phyloP scores from a whole-genome alignment of 306 rosid species.

The Arachis hypogaea region DNA sequence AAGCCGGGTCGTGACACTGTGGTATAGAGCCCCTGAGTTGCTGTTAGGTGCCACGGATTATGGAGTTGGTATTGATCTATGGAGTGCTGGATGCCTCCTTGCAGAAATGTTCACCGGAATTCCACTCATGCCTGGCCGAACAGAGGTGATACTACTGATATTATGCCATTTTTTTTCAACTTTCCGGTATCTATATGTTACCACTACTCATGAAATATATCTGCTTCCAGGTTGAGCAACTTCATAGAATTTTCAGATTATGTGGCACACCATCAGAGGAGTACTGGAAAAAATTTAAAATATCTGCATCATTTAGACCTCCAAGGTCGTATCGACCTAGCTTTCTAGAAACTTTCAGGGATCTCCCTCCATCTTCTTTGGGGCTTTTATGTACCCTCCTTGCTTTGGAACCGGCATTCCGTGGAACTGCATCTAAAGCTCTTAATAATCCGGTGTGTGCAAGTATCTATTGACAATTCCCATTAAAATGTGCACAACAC shows the following conservation, averaged over 20 bases:
- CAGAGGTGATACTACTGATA: constrained; percentile 58
- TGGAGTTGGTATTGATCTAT: constrained; percentile 86
- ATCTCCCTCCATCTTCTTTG: constrained; percentile 71
- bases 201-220: constrained; percentile 31
- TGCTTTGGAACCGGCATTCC: constrained; percentile 77
- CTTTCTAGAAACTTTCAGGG: constrained; percentile 62
- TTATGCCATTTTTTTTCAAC: constrained; percentile 1
- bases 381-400: constrained; percentile 76
- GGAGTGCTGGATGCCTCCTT: constrained; percentile 97
- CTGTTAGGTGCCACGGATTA: constrained; percentile 77
- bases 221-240: constrained; percentile 83
- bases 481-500: constrained; percentile 8
- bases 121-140: constrained; percentile 81
- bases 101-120: constrained; percentile 80
- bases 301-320: constrained; percentile 67
- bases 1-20: constrained; percentile 89
- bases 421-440: constrained; percentile 75
- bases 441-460: constrained; percentile 65
- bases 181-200: background rate
- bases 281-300: constrained; percentile 75
- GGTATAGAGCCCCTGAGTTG: constrained; percentile 94
- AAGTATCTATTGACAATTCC: constrained; percentile 23
- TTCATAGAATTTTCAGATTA: constrained; percentile 78
- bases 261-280: constrained; percentile 95
- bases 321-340: constrained; percentile 70